Evolutionary conservation across 2,329 filamentous ascomycete genomes (phyloP).

Genomic region (Penicillium freii): DNA sequence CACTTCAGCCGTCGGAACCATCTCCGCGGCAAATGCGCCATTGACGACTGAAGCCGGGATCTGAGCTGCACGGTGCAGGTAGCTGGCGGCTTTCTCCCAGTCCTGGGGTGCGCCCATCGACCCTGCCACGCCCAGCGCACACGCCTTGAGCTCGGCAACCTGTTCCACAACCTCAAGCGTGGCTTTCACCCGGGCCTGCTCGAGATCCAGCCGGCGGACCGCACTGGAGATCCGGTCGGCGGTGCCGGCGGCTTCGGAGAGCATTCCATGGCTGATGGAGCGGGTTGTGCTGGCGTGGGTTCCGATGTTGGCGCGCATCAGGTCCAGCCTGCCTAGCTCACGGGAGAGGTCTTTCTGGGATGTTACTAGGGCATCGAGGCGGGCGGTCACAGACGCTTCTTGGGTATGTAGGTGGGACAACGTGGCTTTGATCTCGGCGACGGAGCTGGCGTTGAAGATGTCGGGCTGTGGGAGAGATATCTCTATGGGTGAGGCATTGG

Average conservation of each 20-base stretch:
- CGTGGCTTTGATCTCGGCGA: slow-evolving; percentile 75
- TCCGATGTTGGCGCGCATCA: slow-evolving; percentile 82
- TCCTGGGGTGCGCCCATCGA: slow-evolving; percentile 98
- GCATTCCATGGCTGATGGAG: slow-evolving; percentile 84
- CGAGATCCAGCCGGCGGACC: slow-evolving; percentile 82
- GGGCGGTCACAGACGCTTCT: slow-evolving; percentile 70
- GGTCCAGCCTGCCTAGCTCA: slow-evolving; percentile 81
- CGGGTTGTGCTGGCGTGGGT: slow-evolving; percentile 82
- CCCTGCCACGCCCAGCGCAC: slow-evolving; percentile 87
- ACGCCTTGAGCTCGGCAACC: slow-evolving; percentile 94
- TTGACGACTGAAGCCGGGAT: slow-evolving; percentile 77
- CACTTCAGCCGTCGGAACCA: slow-evolving; percentile 93
- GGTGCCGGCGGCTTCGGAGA: slow-evolving; percentile 79
- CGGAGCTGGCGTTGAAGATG: slow-evolving; percentile 69
- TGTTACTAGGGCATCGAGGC: slow-evolving; percentile 72
- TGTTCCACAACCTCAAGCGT: slow-evolving; percentile 92
- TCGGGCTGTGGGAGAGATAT: slow-evolving; percentile 23
- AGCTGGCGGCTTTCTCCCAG: slow-evolving; percentile 94
- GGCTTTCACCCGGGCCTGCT: slow-evolving; percentile 87
- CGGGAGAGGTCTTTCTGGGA: slow-evolving; percentile 84
- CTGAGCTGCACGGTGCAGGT: slow-evolving; percentile 77
- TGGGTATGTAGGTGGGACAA: slow-evolving; percentile 72
- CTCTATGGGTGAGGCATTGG: slow-evolving; percentile 1
- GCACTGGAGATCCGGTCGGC: slow-evolving; percentile 81
- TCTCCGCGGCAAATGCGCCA: slow-evolving; percentile 82